A percentile compares a stretch with the other conserved stretches of the same genome.
phyloP scores from a whole-genome alignment of 192 early-diverging fungal genomes.

The Martensiomyces pterosporus region DNA sequence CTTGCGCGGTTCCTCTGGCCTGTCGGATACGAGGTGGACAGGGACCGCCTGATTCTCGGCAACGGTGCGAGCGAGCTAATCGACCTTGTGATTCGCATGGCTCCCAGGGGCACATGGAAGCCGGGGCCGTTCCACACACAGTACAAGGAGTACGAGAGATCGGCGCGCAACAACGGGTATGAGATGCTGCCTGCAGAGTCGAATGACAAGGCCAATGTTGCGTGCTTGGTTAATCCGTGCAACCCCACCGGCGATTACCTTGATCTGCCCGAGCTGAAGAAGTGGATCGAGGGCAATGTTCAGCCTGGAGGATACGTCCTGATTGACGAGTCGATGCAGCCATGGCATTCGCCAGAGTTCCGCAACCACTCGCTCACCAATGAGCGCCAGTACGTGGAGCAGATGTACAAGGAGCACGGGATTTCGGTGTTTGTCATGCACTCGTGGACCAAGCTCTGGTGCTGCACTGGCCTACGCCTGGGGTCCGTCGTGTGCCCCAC shows the following conservation, averaged over 20 bases:
- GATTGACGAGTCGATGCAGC: slow-evolving; percentile 93
- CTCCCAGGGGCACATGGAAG: slow-evolving; percentile 76
- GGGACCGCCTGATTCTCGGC: slow-evolving; percentile 69
- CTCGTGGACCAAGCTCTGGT: slow-evolving; percentile 95
- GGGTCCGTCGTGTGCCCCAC: slow-evolving; percentile 88
- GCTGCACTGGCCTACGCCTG: slow-evolving; percentile 83
- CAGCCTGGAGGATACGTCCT: slow-evolving; percentile 74
- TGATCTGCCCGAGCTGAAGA: slow-evolving; percentile 65
- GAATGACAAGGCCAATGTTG: slow-evolving; percentile 60
- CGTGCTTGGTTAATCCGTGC: slow-evolving; percentile 88
- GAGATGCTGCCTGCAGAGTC: slow-evolving; percentile 58
- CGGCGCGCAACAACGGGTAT: slow-evolving; percentile 71
- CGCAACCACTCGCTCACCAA: slow-evolving; percentile 76
- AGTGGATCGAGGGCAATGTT: slow-evolving; percentile 73
- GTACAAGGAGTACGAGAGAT: slow-evolving; percentile 90
- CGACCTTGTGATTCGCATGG: slow-evolving; percentile 79
- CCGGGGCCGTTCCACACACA: slow-evolving; percentile 78
- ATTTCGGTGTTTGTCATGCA: slow-evolving; percentile 85
- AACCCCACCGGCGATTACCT: slow-evolving; percentile 89
- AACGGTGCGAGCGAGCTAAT: slow-evolving; percentile 91
- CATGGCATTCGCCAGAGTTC: slow-evolving; percentile 81
- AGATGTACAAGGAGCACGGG: slow-evolving; percentile 57
- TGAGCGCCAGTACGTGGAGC: slow-evolving; percentile 62
- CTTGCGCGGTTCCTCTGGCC: slow-evolving; percentile 81
- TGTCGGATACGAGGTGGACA: slow-evolving; percentile 50